Evolutionary conservation across 306 rosid species (phyloP), one percentile per base, ranked within the genome.

Genomic region (Quillaja saponaria): DNA sequence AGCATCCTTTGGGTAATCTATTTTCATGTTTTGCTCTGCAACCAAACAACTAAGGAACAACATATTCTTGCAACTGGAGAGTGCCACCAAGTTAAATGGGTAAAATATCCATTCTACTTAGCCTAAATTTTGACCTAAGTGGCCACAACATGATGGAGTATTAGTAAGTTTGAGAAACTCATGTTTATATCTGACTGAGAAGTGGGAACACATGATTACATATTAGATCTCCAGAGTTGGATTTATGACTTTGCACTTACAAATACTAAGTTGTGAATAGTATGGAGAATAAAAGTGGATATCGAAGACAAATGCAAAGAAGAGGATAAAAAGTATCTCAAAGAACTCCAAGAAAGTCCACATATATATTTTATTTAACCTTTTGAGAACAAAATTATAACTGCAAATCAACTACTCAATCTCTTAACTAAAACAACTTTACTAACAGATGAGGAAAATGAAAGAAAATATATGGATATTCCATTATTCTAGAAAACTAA

Each of bases 111-210:
- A 16, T 15, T 47, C 35, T 49, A 34, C 34, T 42, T 69, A 63
- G 61, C 17, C 63, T 64, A 55, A 50, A 48, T 63, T 18, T 44
- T 42, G 13, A 46, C 40, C 18, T 37, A 35, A 63, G 31, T 57
- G 28, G 45, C 57, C 76, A 44, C 46, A 50, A 10, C 46, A 58
- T 2, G 11, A 19, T 45, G 39, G 47, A 38, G n/a, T 55, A 33
- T 16, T 7, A 44, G 35, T 20, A 19, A 35, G n/a, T 49, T 53
- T 44, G 68, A 70, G 55, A 69, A 55, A 50, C 8, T 42, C 46
- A 11, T 31, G 16, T 25, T 28, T 51, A 13, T 46, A 9, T 10
- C 37, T 61, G 2, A 28, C 14, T n/a, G n/a, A n/a, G n/a, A n/a
- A n/a, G n/a, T 4, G 31, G 40, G 9, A 11, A 41, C 39, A 5